Conservation (phyloP, 441 rosid species). For the Jatropha multifida region DNA sequence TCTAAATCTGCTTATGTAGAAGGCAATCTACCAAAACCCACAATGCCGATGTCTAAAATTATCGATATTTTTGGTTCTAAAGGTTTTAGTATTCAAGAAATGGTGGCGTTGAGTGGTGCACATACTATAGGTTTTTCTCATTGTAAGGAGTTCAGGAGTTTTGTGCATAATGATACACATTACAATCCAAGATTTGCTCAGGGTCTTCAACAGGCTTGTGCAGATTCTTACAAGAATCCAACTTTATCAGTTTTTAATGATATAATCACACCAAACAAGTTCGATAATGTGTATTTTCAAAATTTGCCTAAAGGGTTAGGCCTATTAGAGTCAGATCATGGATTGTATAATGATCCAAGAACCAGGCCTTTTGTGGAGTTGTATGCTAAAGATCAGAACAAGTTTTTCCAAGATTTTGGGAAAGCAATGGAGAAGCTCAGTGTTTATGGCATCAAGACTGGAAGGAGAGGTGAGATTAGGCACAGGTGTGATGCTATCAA, state of each 20-base stretch:
- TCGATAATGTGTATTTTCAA: constrained; percentile 64
- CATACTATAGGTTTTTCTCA: constrained; percentile 86
- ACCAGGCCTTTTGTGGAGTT: constrained; percentile 48
- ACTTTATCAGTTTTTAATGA: constrained; percentile 68
- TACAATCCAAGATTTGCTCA: constrained; percentile 34
- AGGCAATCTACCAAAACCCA: constrained; percentile 42
- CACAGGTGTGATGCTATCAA: constrained; percentile 67
- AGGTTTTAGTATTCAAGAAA: constrained; percentile 49
- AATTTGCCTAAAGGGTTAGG: constrained; percentile 59
- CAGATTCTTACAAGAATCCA: constrained; percentile 44
- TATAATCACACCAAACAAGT: constrained; percentile 64
- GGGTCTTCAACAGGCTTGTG: constrained; percentile 48
- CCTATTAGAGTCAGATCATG: constrained; percentile 55
- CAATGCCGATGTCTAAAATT: constrained; percentile 38
- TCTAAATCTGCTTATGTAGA: constrained; percentile 42
- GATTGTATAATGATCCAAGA: constrained; percentile 38
- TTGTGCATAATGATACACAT: constrained; percentile 38
- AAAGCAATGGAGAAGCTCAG: constrained; percentile 63
- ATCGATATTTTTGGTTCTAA: constrained; percentile 39
- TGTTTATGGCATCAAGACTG: constrained; percentile 49
- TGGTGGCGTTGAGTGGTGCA: constrained; percentile 67
- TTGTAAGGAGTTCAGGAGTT: constrained; percentile 56
- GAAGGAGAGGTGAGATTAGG: constrained; percentile 57
- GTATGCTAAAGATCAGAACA: constrained; percentile 56
- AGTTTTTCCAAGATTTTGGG: constrained; percentile 56